These are phyloP conservation scores for Paracoccidioides brasiliensis DNA, from an alignment of 2,329 filamentous ascomycete species.

Conservation along the genomic window DNA sequence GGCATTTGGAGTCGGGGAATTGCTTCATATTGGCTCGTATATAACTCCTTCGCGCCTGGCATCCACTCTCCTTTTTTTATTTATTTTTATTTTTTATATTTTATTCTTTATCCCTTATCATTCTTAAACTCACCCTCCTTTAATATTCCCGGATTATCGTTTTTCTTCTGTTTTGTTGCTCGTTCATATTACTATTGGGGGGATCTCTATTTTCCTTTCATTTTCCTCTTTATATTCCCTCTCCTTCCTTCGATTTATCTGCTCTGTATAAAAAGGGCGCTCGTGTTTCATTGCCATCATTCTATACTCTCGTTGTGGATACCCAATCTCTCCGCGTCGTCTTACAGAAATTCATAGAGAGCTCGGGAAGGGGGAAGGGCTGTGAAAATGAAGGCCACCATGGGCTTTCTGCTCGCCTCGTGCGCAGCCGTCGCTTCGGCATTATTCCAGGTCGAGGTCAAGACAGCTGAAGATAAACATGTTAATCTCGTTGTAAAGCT, in stretches of 20 bases:
- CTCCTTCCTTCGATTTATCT: background rate
- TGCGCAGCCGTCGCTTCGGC: conserved; percentile 3
- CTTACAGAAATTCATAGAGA: background rate
- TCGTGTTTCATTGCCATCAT: background rate
- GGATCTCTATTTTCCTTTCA: background rate
- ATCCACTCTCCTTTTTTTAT: too few species aligned
- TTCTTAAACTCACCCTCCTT: background rate
- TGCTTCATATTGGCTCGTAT: background rate
- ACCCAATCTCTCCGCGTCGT: background rate
- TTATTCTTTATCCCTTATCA: too few species aligned
- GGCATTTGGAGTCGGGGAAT: too few species aligned
- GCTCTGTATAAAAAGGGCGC: background rate
- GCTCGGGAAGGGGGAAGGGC: too few species aligned
- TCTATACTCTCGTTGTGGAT: background rate
- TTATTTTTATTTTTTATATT: background rate
- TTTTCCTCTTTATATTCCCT: background rate
- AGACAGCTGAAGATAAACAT: conserved; percentile 3
- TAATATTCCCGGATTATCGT: background rate
- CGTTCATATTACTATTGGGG: too few species aligned
- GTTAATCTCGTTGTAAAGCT: conserved; percentile 4
- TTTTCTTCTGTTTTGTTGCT: background rate
- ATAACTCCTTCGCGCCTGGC: too few species aligned
- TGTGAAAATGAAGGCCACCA: conserved; percentile 5
- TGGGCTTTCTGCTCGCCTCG: conserved; percentile 1
- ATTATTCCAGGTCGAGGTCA: conserved; percentile 7